Evolutionary conservation across 1,284 basidiomycete genomes (phyloP), one percentile per base, ranked within the genome.

Genomic region (Cutaneotrichosporon arboriforme): DNA sequence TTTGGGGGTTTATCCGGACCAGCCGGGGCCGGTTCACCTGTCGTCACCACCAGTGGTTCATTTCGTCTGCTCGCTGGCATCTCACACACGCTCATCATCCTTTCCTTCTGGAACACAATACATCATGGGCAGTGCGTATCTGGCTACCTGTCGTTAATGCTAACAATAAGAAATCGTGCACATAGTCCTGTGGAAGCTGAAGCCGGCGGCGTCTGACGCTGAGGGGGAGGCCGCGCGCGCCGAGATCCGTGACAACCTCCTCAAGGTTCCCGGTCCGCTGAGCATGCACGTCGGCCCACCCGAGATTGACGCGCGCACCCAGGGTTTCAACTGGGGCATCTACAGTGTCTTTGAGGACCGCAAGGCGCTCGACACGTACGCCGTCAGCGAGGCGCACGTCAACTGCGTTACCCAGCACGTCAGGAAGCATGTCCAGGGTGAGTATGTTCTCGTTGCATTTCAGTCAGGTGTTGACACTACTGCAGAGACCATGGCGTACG

Each of bases 161-260:
- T 40, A 20, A 33, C 26, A 8, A 18, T 8, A 55, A 73, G 69
- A 73, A 52, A 66, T 75, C 66, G 62, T 72, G 15, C 73, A 75
- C 56, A 72, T 75, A 53, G 73, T 75, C 46, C 64, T 73, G 22
- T 73, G 66, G 66, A 71, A 71, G 54, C 67, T 76, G 53, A 63
- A 64, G 54, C 49, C 52, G 40, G 49, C 54, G 31, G 62, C 65
- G 21, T 58, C 65, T 17, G 63, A 41, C 2, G 66, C 65, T 26
- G 63, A 64, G 23, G 60, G 39, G 4, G 57, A 51, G 12, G 20
- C 55, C 13, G 69, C 69, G 22, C 69, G 65, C 46, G 44, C 58
- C 31, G 59, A 62, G 45, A 71, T 74, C 49, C 49, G 51, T 12
- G 26, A 31, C 26, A 58, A 60, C 13, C 58, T 74, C n/a, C 66